Evolutionary conservation across 257 asterid genomes (phyloP).

Genomic region (Apocynum venetum): DNA sequence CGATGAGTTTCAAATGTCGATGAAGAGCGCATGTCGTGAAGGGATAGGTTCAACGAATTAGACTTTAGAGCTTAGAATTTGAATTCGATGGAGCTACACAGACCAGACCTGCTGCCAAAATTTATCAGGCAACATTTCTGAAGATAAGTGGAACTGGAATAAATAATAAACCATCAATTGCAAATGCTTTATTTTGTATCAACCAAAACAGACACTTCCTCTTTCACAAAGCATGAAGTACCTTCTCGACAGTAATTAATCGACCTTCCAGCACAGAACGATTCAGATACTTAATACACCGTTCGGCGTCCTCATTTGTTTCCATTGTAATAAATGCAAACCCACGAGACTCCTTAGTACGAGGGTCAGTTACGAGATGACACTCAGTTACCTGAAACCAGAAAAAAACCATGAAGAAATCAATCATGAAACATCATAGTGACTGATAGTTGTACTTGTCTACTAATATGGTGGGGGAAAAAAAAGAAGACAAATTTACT

Average conservation of each 20-base stretch:
- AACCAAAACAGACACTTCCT: constrained; percentile 1
- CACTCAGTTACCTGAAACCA: constrained; percentile 23
- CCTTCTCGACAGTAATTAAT: constrained; percentile 82
- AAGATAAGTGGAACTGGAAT: constrained; percentile 26
- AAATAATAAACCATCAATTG: constrained; percentile 4
- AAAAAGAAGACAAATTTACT: not conserved
- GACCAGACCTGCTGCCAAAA: constrained; percentile 51
- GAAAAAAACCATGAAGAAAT: not conserved
- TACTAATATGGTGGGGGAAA: no score
- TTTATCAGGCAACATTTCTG: constrained; percentile 34
- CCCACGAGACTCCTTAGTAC: constrained; percentile 37
- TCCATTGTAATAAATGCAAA: constrained; percentile 44
- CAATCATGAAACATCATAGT: not conserved
- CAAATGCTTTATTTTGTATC: constrained; percentile 16
- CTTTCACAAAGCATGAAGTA: constrained; percentile 17
- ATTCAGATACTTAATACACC: constrained; percentile 35
- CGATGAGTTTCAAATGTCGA: constrained; percentile 30
- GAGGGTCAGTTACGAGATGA: constrained; percentile 37
- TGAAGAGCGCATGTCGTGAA: constrained; percentile 31
- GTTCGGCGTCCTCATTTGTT: constrained; percentile 36
- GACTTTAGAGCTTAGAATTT: constrained; percentile 28
- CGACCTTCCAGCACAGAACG: constrained; percentile 44
- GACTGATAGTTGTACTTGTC: not conserved
- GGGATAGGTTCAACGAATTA: constrained; percentile 31
- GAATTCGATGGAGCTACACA: constrained; percentile 46